Evolutionary conservation across 305 asterid genomes (phyloP), one percentile per base, ranked within the genome.

Genomic region (Fraxinus xanthoxyloides): DNA sequence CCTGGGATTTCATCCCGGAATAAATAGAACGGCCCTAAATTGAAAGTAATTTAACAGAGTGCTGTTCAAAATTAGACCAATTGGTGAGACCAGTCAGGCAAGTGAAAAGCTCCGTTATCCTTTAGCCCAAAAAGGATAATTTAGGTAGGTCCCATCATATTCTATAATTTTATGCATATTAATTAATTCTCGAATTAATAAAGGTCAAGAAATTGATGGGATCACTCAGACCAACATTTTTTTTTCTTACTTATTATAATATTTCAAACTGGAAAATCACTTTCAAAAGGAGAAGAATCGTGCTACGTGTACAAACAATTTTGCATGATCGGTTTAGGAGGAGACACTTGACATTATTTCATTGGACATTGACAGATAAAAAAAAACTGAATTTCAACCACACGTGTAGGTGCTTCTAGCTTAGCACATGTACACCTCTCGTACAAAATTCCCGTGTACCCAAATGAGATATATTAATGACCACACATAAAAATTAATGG

Each of bases 131-230:
- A 70, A 77, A 70, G 46, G 43, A 59, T 70, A 75, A 77, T 80
- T 82, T 72, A 26, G 70, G 82, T 75, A 78, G 85, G 84, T 40
- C 83, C 82, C 35, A 35, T 77, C 36, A 3, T 38, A 9, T 15
- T 75, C 72, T 75, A 73, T 63, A 5, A 78, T 28, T 73, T 78
- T 28, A 54, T 77, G 84, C 48, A 61, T 74, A 46, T 15, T 69
- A 48, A 82, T 85, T 85, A 76, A 75, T 79, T 85, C 26, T 35
- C 80, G 81, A 73, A 74, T 73, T 86, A 78, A 74, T 80, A 63
- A 23, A 43, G 54, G 56, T 77, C 72, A 70, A 77, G 80, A 69
- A 48, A 73, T 77, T 80, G 83, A 72, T 80, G 80, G 80, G 84
- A 77, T 80, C 21, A 35, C 54, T 2, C 17, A 12, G n/a, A 3